Percentiles rank a stretch among this genome's conserved stretches.
phyloP scores from a whole-genome alignment of 2,329 filamentous ascomycete genomes.

The Penicillium sp. region DNA sequence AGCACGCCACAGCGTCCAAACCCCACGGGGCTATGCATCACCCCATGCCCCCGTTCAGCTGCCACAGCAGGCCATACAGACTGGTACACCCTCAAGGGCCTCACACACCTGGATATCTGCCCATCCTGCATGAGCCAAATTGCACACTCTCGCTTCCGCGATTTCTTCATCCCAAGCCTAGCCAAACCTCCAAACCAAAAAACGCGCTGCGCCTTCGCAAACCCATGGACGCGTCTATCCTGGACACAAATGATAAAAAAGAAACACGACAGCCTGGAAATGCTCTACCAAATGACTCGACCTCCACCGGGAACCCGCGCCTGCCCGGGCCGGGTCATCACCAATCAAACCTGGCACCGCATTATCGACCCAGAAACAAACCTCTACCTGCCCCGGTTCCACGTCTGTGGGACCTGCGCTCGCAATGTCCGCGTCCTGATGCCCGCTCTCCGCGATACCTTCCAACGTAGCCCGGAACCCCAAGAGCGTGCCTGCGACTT shows the following conservation, averaged over 20 bases:
- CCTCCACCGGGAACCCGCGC: conserved; percentile 56
- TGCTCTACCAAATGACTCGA: conserved; percentile 68
- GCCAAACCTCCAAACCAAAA: conserved; percentile 57
- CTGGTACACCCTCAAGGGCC: conserved; percentile 75
- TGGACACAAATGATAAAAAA: conserved; percentile 78
- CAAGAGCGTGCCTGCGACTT: conserved; percentile 65
- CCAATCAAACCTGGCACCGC: conserved; percentile 69
- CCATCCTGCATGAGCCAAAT: conserved; percentile 72
- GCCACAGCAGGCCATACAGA: conserved; percentile 65
- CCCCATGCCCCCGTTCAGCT: conserved; percentile 67
- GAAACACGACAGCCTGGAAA: conserved; percentile 60
- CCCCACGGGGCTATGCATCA: conserved; percentile 44
- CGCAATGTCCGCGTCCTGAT: conserved; percentile 70
- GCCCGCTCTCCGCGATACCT: conserved; percentile 67
- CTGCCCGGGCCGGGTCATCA: conserved; percentile 58
- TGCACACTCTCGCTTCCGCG: conserved; percentile 68
- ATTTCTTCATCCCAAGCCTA: conserved; percentile 63
- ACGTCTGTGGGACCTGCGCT: conserved; percentile 72
- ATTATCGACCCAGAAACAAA: conserved; percentile 66
- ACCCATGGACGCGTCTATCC: conserved; percentile 79
- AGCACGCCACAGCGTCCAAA: conserved; percentile 14
- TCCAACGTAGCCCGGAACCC: conserved; percentile 50
- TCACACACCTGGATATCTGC: conserved; percentile 75
- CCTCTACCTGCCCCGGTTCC: conserved; percentile 67
- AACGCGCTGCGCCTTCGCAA: conserved; percentile 75